Evolutionary conservation across 2,329 filamentous ascomycete genomes (phyloP), one percentile per base, ranked within the genome.

Genomic region (Ceratocystis albifundus): DNA sequence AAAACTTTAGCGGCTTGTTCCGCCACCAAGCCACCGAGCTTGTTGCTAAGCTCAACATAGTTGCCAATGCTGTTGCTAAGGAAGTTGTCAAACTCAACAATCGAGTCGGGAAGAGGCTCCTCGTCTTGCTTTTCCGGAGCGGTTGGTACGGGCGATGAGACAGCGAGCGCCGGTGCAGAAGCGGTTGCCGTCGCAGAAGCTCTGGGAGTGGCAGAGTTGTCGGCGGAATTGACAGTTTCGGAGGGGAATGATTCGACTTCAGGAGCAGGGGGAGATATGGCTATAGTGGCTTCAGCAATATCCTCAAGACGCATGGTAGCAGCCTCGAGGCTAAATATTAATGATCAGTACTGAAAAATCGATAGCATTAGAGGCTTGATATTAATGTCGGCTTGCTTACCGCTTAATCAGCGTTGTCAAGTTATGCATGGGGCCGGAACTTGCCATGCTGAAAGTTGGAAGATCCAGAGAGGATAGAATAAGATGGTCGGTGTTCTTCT

Each of bases 371-470:
- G 6, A 25, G 36, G 65, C 32, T 64, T 22, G 4, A 10, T 12
- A 41, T 8, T 22, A 6, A 10, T 12, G 46, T 8, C 17, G 22
- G 25, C 20, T 61, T 68, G 78, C 84, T 72, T 84, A 97, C 94
- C 94, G 86, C 84, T 99, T 99, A 80, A 99, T 96, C 73, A 99
- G 84, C 65, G 94, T 99, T 45, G 91, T 95, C 69, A 99, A 80
- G 75, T 96, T 97, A 78, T 97, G 87, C 90, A 97, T 96, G 73
- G 91, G 89, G 77, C 83, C 89, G 69, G 85, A 79, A 71, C 86
- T 85, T 70, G 87, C 84, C 88, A 92, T 92, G 69, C 68, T 76
- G 71, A 61, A 20, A 22, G 50, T 41, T 7, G 32, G 28, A 25
- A 10, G 15, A 53, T 53, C 12, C 10, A 25, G 48, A 4, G 22